Evolutionary conservation across 345 rosid genomes (phyloP).

Genomic region (Chamaenerion angustifolium): DNA sequence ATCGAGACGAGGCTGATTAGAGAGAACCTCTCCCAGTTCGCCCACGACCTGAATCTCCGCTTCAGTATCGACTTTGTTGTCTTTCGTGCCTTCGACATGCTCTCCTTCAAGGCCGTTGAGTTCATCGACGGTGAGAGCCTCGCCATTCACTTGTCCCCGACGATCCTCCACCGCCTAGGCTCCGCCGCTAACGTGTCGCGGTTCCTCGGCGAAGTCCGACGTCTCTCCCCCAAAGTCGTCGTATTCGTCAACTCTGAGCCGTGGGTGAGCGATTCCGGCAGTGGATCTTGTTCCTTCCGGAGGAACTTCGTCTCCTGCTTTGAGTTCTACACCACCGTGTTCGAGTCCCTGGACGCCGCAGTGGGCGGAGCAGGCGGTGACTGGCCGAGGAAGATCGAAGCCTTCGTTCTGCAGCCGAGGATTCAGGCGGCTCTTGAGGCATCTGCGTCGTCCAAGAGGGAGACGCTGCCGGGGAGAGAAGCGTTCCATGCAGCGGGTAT

Average conservation of each 20-base stretch:
- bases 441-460: slow-evolving; percentile 23
- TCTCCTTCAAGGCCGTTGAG: slow-evolving; percentile 57
- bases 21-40: slow-evolving; percentile 66
- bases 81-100: slow-evolving; percentile 51
- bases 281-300: slow-evolving; percentile 43
- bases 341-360: slow-evolving; percentile 80
- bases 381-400: slow-evolving; percentile 58
- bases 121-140: slow-evolving; percentile 59
- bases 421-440: slow-evolving; percentile 44
- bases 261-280: slow-evolving; percentile 50
- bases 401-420: slow-evolving; percentile 41
- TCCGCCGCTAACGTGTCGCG: slow-evolving; percentile 19
- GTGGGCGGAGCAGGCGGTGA: slow-evolving; percentile 29
- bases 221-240: slow-evolving; percentile 46
- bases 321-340: slow-evolving; percentile 59
- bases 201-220: slow-evolving; percentile 44
- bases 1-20: slow-evolving; percentile 54
- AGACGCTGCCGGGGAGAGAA: slow-evolving; percentile 56
- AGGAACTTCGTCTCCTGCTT: slow-evolving; percentile 52
- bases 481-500: slow-evolving; percentile 56
- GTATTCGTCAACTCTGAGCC: slow-evolving; percentile 41
- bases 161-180: slow-evolving; percentile 44
- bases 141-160: slow-evolving; percentile 49
- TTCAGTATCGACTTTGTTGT: slow-evolving; percentile 65
- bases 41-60: slow-evolving; percentile 61